Evolutionary conservation across 306 rosid genomes (phyloP).

Genomic region (Luffa acutangula): DNA sequence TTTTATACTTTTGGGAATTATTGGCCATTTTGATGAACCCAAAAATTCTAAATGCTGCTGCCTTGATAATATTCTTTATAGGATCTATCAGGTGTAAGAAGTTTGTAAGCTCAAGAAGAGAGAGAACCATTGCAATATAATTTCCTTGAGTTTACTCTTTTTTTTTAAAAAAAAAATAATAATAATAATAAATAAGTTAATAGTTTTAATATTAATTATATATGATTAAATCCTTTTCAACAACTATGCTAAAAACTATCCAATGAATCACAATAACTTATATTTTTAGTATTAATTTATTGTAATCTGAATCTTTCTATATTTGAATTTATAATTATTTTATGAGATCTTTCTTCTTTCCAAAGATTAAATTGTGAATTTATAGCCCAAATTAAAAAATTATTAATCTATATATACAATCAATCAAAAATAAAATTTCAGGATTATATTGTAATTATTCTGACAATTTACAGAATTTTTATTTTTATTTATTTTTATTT

Average conservation of each 20-base stretch:
- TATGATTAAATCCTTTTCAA: background rate
- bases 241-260: background rate
- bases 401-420: background rate
- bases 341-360: background rate
- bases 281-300: background rate
- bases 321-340: background rate
- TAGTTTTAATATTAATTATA: no score
- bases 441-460: background rate
- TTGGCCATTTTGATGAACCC: background rate
- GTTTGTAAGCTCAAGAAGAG: background rate
- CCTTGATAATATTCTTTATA: background rate
- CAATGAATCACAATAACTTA: background rate
- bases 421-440: background rate
- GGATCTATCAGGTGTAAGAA: background rate
- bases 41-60: background rate
- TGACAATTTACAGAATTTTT: background rate
- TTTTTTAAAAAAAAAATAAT: no score
- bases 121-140: background rate
- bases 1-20: background rate
- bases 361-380: background rate
- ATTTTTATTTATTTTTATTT: background rate
- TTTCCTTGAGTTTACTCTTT: background rate
- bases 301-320: background rate
- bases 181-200: no score
- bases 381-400: background rate